Evolutionary conservation across 176 grass and related monocot species (phyloP), one percentile per base, ranked within the genome.

Genomic region (Oryza meridionalis): DNA sequence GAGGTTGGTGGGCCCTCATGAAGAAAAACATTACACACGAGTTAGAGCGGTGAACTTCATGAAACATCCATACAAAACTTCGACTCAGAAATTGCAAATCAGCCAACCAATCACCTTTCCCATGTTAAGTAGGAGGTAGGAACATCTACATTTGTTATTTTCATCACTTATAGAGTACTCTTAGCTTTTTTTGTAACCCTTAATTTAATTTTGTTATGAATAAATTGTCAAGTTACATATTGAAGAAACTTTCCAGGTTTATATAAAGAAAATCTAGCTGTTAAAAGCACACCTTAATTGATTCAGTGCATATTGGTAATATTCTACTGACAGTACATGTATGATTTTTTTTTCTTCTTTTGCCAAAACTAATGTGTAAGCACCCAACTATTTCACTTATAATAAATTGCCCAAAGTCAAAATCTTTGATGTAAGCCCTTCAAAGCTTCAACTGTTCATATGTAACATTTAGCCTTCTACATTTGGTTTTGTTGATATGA

Each of bases 261-360:
- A 9, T 26, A 19, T 86, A 53, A 10, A 15, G 37, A 37, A 81
- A 42, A 65, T 69, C 21, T 61, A 43, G 27, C 7, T 55, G 43
- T 32, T 27, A 14, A 70, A 71, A 70, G 21, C 1, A 12, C 22
- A 58, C 40, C 49, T 82, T 22, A 58, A 44, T 45, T 78, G 51
- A 4, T 51, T 76, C 50, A 42, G 67, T 85, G 9, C 58, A 65
- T 17, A 17, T 81, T 55, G 43, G 22, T 82, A 81, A 45, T 42
- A 2, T 53, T 83, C n/a, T 31, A 43, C 1, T 40, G 1, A 13
- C 2, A 1, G 10, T n/a, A 73, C 40, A 22, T 78, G 13, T 44
- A 21, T 3, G 42, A 51, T 63, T 31, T 27, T 27, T 53, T 49
- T 17, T 22, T 70, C 21, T 70, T 46, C 7, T 26, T 64, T 64